Base-by-base conservation (phyloP, 495 filamentous ascomycete species). In the Baudoinia panamericana region DNA sequence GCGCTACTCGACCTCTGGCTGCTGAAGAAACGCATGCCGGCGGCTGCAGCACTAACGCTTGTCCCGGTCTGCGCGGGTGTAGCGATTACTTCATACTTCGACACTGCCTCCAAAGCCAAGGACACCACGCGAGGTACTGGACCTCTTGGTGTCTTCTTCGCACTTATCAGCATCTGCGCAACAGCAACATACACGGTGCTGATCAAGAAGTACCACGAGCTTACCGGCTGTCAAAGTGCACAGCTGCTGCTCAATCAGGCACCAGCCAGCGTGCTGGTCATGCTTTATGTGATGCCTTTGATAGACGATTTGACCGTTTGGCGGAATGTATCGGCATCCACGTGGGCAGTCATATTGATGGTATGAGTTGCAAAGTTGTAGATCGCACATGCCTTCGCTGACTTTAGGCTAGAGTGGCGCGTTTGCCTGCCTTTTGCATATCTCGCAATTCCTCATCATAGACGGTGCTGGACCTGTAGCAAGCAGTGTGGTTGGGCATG, bases 361-460 rank as follows among this genome's bases (percentile, higher is more conserved):
- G 70, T 69, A 52, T 50, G 66, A 53, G 15, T 10, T 12, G 5
- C 4, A 7, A 7, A 36, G 13, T n/a, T n/a, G n/a, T n/a, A n/a
- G n/a, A n/a, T n/a, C n/a, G n/a, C n/a, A n/a, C n/a, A n/a, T 39
- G 8, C 10, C 10, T 5, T 5, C 19, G 25, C 38, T 41, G 38
- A 41, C 15, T 4, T 4, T 20, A 30, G 4, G 5, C 1, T 18
- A 64, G 67, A 70, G 69, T 46, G 78, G 78, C 6, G 33, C 72
- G 11, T 73, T 75, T 42, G 80, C 80, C 3, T 71, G 69, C 20
- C 57, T 82, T 15, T 77, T 84, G 50, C 84, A 84, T 53, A 63
- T 82, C 33, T 78, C 73, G 6, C 78, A 82, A 51, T 84, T 84
- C 51, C 79, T 79, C 52, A 82, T 84, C 48, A 73, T 84, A 26